These are phyloP conservation scores for Phaeophleospora eucalypticola DNA, from an alignment of 2,329 filamentous ascomycete species.

Conservation along the genomic window DNA sequence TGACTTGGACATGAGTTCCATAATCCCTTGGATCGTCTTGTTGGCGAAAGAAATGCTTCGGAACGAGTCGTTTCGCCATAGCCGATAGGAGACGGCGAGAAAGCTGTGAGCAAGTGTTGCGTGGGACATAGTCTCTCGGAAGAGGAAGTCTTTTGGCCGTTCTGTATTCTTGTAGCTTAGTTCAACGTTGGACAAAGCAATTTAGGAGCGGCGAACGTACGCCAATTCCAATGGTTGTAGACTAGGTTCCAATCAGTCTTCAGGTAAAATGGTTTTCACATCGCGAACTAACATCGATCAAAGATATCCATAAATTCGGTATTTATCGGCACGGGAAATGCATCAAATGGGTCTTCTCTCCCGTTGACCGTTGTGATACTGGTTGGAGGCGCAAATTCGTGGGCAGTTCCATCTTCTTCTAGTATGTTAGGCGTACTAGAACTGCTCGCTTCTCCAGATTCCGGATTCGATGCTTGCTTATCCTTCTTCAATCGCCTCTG, in stretches of 20 bases:
- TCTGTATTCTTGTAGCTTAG: neutral
- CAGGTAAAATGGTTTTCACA: neutral
- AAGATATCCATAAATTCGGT: slow-evolving; percentile 12
- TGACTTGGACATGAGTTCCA: slow-evolving; percentile 6
- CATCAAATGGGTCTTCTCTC: slow-evolving; percentile 14
- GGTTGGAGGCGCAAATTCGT: no score
- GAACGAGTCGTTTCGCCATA: slow-evolving; percentile 15
- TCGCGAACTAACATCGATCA: slow-evolving; percentile 6
- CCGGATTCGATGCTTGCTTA: neutral
- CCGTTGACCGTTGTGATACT: no score
- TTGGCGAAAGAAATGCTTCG: slow-evolving; percentile 11
- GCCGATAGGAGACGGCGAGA: slow-evolving; percentile 14
- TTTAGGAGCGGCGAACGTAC: slow-evolving; percentile 2
- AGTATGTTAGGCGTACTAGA: neutral
- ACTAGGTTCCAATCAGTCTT: neutral
- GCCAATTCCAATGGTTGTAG: neutral
- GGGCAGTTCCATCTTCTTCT: neutral
- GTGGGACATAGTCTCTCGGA: slow-evolving; percentile 10
- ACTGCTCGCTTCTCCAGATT: neutral
- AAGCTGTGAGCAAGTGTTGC: slow-evolving; percentile 15
- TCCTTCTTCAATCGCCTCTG: neutral
- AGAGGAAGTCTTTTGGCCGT: slow-evolving; percentile 5
- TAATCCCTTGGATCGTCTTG: slow-evolving; percentile 11
- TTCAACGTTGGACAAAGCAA: neutral
- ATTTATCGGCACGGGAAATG: slow-evolving; percentile 14